Evolutionary conservation across 257 asterid species (phyloP), one percentile per base, ranked within the genome.

Genomic region (Dorcoceras hygrometricum): DNA sequence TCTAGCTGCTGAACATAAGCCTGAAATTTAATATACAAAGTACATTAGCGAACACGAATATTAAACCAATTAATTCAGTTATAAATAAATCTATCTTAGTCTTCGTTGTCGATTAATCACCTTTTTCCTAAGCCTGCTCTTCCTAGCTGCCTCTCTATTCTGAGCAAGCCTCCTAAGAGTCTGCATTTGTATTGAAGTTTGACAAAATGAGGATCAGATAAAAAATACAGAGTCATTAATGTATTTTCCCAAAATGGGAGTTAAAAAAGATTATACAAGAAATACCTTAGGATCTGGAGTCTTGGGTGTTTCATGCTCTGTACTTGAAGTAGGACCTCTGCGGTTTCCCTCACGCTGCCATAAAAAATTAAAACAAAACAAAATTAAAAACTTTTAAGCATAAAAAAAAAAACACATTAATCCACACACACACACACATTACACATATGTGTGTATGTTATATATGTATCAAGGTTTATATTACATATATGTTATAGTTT

Each of bases 121-220:
- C 92, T 91, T 91, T 77, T 91, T 91, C 78, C 98, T 82, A 9
- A 89, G 86, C 65, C 98, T 84, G 79, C 96, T 89, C 75, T 91
- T 91, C 85, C 95, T 87, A 4, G 98, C 98, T 71, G 98, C 98
- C 76, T 91, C 98, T 61, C 98, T 81, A 81, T 91, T 89, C 87
- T 89, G 98, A 66, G 96, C 98, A 77, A 91, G 96, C 80, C 98
- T 77, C 74, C 98, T 85, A 68, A 91, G 61, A 53, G 84, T 82
- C 98, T 89, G 84, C 77, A 79, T 36, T 58, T 23, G 59, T 8
- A 62, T 50, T 8, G 56, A 64, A 58, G 27, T 60, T 25, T 24
- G 19, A 14, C 18, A 34, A 5, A 32, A 25, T 1, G 59, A 34
- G 6, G 22, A 25, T 72, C 55, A 43, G 3, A 19, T 31, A 31